Evolutionary conservation across 2,329 filamentous ascomycete genomes (phyloP), one percentile per base, ranked within the genome.

Genomic region (Alternaria arborescens): DNA sequence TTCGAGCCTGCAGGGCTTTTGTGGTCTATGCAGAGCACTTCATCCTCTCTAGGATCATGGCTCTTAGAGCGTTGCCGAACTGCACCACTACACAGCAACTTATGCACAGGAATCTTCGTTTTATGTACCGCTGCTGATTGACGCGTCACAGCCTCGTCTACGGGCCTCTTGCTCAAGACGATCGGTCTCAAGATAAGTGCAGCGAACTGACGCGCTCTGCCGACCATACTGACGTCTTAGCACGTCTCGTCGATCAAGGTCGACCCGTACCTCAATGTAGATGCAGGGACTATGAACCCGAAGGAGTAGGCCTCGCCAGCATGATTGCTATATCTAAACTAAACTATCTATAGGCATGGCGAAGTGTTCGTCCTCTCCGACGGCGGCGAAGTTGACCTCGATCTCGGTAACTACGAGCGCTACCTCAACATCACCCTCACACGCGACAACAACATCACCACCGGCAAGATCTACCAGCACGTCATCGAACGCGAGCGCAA

Each of bases 391-490:
- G 87, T 89, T 65, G 89, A 92, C 73, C 85, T 92, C 60, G 90
- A 92, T 76, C 83, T 92, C 34, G 90, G 90, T 66, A 92, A 92
- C 79, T 92, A 91, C 80, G 90, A 92, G 77, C 86, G 90, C 43
- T 97, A 97, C 77, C 88, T 97, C 55, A 89, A 90, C 73, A 89
- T 94, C 67, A 91, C 89, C 56, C 85, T 98, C 62, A 92, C 88
- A 8, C 85, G 89, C 63, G 93, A 97, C 71, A 93, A 94, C 83
- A 98, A 98, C 80, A 97, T 99, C 80, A 99, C 95, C 4, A 97
- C 94, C 6, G 95, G 95, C 76, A 97, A 98, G 83, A 93, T 98
- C 70, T 98, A 97, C 81, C 86, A 92, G 74, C 88, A 91, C 72
- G 94, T 97, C 55, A 93, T 97, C 71, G 88, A 93, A 73, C 88